Conservation (phyloP, 1,284 basidiomycete genomes). For the Moesziomyces sp. region DNA sequence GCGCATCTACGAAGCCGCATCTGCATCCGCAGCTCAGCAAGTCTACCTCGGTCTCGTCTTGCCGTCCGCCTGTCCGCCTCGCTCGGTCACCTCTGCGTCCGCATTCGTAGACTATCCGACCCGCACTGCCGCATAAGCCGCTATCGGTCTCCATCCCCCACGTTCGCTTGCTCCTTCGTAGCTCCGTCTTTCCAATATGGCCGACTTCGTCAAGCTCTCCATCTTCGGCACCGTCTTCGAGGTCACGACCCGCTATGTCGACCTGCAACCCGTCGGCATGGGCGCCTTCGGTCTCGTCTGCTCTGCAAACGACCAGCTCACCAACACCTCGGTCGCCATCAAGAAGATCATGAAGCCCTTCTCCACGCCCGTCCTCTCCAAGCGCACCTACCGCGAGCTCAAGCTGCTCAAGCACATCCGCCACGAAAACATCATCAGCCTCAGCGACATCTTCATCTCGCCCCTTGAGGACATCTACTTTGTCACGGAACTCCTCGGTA, state of each 20-base stretch:
- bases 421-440: constrained; percentile 99
- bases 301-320: constrained; percentile 97
- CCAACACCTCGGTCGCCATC: constrained; percentile 91
- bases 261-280: constrained; percentile 99
- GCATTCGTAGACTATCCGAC: constrained; percentile 1
- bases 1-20: no score
- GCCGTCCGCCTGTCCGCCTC: not conserved
- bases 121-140: not conserved
- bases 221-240: constrained; percentile 97
- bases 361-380: constrained; percentile 95
- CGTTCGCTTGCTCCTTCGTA: not conserved
- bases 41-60: not conserved
- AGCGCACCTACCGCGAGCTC: constrained; percentile 96
- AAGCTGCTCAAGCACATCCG: constrained; percentile 99
- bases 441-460: constrained; percentile 99
- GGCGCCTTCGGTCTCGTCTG: constrained; percentile 74
- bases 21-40: not conserved
- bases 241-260: constrained; percentile 86
- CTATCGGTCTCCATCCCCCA: not conserved
- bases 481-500: constrained; percentile 98
- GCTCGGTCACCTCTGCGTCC: constrained; percentile 1
- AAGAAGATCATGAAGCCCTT: constrained; percentile 99
- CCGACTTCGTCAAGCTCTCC: constrained; percentile 91
- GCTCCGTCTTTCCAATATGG: constrained; percentile 57
- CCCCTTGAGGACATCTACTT: constrained; percentile 96